Base-by-base conservation (phyloP, 2,329 filamentous ascomycete genomes). In the Bipolaris bicolor region DNA sequence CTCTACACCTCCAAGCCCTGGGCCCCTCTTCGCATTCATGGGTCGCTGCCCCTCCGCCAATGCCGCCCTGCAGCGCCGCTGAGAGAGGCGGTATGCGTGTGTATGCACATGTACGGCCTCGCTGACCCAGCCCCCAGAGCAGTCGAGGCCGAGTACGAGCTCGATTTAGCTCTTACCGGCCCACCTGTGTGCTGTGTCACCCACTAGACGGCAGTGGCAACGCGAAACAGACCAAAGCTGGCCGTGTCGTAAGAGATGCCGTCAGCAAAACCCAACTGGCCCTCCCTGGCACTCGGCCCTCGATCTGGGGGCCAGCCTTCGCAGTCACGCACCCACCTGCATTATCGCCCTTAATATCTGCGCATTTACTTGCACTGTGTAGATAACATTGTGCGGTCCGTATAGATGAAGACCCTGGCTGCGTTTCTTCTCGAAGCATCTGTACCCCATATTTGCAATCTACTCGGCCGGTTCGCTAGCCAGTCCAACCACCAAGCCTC, bases 361-460 rank as follows among this genome's bases (percentile, higher is more conserved):
- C 43, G 56, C 56, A 52, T 45, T 57, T 33, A 22, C 29, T 31
- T 31, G 29, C 13, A 11, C 29, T 31, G 29, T 31, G 29, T 31
- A 31, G 29, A 31, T 31, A 31, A 31, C 29, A 31, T 31, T 31
- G 29, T 13, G 29, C 39, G 49, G 16, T 13, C 34, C 24, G 47
- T 43, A 56, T 51, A 63, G 41, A 63, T 66, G 58, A 60, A 57
- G 40, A 46, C 60, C 63, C 57, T 57, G 55, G 49, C 43, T 43
- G 37, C 20, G 36, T 58, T 52, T 61, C 60, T 65, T 67, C 69
- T 71, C 61, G 67, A 72, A 69, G 58, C 55, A 67, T 72, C 69
- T 68, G 60, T 61, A 69, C 67, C 69, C 66, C 73, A 69, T 70
- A 66, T 33, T 65, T 69, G 58, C 59, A 74, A 68, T 75, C 62